Base-by-base conservation (phyloP, 202 grass and related monocot genomes). In the Digitaria exilis region DNA sequence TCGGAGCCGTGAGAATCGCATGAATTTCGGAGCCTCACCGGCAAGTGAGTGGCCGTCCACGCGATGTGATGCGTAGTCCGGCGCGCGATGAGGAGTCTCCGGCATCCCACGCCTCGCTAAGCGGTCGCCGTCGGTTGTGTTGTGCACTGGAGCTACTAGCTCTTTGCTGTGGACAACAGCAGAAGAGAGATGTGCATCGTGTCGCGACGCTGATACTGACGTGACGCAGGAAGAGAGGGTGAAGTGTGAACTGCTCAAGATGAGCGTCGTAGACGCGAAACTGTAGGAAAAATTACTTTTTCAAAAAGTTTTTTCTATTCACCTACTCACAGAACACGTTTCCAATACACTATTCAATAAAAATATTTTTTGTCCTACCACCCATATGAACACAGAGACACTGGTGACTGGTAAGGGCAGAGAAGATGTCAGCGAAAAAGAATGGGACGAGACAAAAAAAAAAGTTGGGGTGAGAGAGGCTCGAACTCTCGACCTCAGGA, bases 381-480 rank as follows among this genome's bases (percentile, higher is more conserved):
- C n/a, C n/a, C n/a, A n/a, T n/a, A n/a, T n/a, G n/a, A n/a, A n/a
- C n/a, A n/a, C n/a, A n/a, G n/a, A n/a, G n/a, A n/a, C n/a, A n/a
- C n/a, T n/a, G n/a, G n/a, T n/a, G n/a, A n/a, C n/a, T n/a, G n/a
- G n/a, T n/a, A n/a, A n/a, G n/a, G n/a, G n/a, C n/a, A n/a, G n/a
- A n/a, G n/a, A n/a, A n/a, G n/a, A n/a, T n/a, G n/a, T n/a, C n/a
- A n/a, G n/a, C n/a, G n/a, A n/a, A n/a, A n/a, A n/a, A n/a, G n/a
- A n/a, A n/a, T n/a, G n/a, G n/a, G n/a, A n/a, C n/a, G n/a, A n/a
- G n/a, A n/a, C n/a, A n/a, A n/a, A n/a, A n/a, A n/a, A n/a, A n/a
- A n/a, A n/a, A n/a, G n/a, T n/a, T 91, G 89, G 85, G 88, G 84
- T 80, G 90, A 91, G 86, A 93, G 88, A 91, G 86, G 90, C 60